phyloP scores from a whole-genome alignment of 805 yeast species.

The Hanseniaspora vineae region DNA sequence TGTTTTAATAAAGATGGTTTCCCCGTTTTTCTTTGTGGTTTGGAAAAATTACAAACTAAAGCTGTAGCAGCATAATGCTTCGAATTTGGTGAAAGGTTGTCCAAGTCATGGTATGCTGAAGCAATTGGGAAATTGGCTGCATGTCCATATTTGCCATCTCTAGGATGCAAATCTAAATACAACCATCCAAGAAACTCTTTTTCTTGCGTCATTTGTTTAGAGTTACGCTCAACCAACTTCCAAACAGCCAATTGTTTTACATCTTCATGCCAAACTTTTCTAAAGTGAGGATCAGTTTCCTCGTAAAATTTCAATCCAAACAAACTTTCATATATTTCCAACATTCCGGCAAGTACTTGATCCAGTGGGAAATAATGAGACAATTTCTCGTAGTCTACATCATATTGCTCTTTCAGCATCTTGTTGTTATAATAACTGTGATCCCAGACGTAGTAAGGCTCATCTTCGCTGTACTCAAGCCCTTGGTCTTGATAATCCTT shows the following conservation, averaged over 20 bases:
- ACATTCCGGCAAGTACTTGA: constrained; percentile 54
- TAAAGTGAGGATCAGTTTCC: constrained; percentile 25
- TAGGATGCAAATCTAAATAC: constrained; percentile 71
- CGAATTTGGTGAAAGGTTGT: no score
- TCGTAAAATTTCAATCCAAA: constrained; percentile 58
- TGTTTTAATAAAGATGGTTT: constrained; percentile 71
- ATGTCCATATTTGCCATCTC: constrained; percentile 79
- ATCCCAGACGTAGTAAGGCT: constrained; percentile 55
- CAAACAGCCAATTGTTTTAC: constrained; percentile 65
- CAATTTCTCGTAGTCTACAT: constrained; percentile 59
- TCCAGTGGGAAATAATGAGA: constrained; percentile 71
- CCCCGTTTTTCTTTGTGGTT: constrained; percentile 37
- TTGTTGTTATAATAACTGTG: constrained; percentile 51
- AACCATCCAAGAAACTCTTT: constrained; percentile 60
- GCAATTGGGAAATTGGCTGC: constrained; percentile 70
- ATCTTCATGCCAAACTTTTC: constrained; percentile 64
- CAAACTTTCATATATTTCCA: constrained; percentile 53
- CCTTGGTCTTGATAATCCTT: constrained; percentile 34
- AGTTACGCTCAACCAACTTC: constrained; percentile 50
- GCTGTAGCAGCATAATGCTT: constrained; percentile 61
- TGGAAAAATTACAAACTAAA: constrained; percentile 73
- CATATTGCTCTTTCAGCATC: constrained; percentile 52
- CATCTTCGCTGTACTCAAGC: not conserved
- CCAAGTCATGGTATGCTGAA: constrained; percentile 38
- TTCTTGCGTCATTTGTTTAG: no score